Conservation (phyloP, 257 asterid species). For the Solanum tacnaense region DNA sequence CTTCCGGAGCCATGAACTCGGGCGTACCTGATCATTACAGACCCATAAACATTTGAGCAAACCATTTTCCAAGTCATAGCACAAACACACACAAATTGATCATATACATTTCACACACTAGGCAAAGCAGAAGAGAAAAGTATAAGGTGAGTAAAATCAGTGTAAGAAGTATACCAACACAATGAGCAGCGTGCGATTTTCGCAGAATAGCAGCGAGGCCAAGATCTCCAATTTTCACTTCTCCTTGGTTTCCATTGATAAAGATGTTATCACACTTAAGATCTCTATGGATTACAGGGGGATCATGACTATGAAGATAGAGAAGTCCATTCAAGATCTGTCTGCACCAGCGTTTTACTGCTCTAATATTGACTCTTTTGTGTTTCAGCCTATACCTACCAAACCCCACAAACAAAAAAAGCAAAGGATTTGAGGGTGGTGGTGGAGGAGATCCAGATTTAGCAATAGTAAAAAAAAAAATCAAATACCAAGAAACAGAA, state of each 20-base stretch:
- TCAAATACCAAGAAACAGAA: not conserved
- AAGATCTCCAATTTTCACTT: conserved; percentile 49
- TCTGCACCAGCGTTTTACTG: conserved; percentile 47
- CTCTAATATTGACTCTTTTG: conserved; percentile 41
- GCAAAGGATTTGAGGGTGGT: not conserved
- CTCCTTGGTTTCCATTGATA: conserved; percentile 47
- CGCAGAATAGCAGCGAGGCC: conserved; percentile 45
- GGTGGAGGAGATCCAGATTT: not conserved
- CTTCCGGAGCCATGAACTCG: conserved; percentile 54
- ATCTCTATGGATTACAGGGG: conserved; percentile 52
- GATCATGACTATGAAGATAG: conserved; percentile 47
- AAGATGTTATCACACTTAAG: conserved; percentile 50
- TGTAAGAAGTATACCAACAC: conserved; percentile 27
- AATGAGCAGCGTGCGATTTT: conserved; percentile 42
- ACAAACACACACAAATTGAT: not conserved
- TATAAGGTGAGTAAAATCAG: not conserved
- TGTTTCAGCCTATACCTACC: conserved; percentile 40
- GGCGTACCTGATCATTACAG: conserved; percentile 31
- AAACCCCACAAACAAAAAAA: not conserved
- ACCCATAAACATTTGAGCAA: not conserved
- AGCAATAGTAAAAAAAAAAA: not conserved
- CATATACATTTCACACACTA: not conserved
- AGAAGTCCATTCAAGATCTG: conserved; percentile 44
- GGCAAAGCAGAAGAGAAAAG: not conserved
- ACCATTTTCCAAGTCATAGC: not conserved